phyloP scores from a whole-genome alignment of 345 rosid species.

The Ailanthus altissimus region DNA sequence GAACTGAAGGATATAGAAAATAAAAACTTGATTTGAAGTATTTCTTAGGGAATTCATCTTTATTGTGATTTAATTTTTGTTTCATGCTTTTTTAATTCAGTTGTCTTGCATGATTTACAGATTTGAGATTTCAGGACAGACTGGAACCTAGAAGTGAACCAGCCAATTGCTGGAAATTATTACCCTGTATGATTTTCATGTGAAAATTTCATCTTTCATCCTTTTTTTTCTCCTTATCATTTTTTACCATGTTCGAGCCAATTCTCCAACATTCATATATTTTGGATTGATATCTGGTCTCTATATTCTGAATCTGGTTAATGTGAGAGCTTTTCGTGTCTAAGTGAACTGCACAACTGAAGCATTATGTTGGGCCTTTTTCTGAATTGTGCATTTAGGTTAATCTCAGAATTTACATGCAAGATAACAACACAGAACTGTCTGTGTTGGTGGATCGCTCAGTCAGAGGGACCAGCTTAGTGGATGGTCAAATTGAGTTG shows the following conservation, averaged over 20 bases:
- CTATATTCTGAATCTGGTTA: conserved; percentile 2
- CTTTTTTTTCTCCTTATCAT: neutral
- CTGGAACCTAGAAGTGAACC: conserved; percentile 82
- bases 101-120: conserved; percentile 43
- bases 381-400: conserved; percentile 42
- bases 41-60: neutral
- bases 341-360: conserved; percentile 1
- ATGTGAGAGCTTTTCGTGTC: neutral
- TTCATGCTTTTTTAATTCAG: conserved; percentile 19
- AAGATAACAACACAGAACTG: conserved; percentile 70
- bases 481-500: conserved; percentile 86
- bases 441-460: conserved; percentile 91
- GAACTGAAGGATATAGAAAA: neutral
- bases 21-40: neutral
- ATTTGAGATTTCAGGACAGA: conserved; percentile 81
- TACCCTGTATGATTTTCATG: conserved; percentile 65
- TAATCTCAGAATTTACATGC: conserved; percentile 77
- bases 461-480: conserved; percentile 83
- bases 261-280: neutral
- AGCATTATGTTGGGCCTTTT: conserved; percentile 14
- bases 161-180: conserved; percentile 91
- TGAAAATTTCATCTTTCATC: neutral
- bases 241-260: neutral
- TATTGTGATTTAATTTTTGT: conserved; percentile 10
- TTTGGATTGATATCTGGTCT: neutral